Conservation (phyloP, 2,329 filamentous ascomycete genomes). For the Exophiala bonariae region DNA sequence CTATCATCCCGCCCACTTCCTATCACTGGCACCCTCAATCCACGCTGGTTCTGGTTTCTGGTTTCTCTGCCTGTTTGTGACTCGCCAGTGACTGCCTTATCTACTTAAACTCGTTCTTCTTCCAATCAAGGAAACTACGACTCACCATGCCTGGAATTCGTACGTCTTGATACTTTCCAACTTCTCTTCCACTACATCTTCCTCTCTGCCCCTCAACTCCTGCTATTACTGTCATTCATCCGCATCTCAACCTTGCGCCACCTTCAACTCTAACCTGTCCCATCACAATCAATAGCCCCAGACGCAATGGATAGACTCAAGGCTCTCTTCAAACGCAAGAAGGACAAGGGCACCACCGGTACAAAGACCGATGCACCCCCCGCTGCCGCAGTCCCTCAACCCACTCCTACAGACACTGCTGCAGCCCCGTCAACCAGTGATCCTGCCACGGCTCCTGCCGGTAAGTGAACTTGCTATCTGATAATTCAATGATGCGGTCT, state of each 20-base stretch:
- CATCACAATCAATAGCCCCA: constrained; percentile 15
- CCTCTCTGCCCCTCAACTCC: neutral
- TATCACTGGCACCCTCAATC: constrained; percentile 1
- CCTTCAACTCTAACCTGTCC: constrained; percentile 8
- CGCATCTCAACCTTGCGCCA: neutral
- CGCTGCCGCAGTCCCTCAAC: constrained; percentile 16
- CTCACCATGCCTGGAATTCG: constrained; percentile 27
- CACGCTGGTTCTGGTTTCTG: no score
- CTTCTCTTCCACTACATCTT: constrained; percentile 1
- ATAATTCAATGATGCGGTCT: no score
- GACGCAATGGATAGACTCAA: constrained; percentile 31
- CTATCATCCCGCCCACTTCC: neutral
- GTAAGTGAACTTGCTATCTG: no score
- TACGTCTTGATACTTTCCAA: constrained; percentile 20
- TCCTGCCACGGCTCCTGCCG: constrained; percentile 20
- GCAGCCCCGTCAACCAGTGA: constrained; percentile 21
- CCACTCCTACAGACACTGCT: constrained; percentile 20
- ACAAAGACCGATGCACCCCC: constrained; percentile 20
- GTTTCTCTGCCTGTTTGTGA: no score
- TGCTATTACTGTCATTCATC: neutral
- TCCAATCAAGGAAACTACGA: constrained; percentile 7
- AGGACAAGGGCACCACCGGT: constrained; percentile 18
- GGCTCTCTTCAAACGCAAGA: constrained; percentile 27
- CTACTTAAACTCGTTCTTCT: constrained; percentile 20
- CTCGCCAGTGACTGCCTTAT: no score